Percentiles rank a stretch among this genome's conserved stretches.
Evolutionary conservation across 2,329 filamentous ascomycete genomes (phyloP).

Genomic region (Venturia nashicola): DNA sequence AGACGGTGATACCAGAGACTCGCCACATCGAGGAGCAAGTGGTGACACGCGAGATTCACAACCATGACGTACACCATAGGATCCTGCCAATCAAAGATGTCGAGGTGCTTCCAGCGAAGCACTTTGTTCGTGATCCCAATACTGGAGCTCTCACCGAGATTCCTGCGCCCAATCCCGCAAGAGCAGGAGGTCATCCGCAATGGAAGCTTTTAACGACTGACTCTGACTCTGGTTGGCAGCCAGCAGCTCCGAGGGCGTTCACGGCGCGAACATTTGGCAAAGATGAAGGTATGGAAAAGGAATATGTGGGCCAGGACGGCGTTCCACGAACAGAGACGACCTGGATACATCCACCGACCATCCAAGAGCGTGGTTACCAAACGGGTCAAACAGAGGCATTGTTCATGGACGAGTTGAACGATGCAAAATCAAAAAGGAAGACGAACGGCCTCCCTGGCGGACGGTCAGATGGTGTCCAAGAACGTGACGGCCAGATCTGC

Average conservation of each 20-base stretch:
- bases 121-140: conserved; percentile 31
- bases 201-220: conserved; percentile 21
- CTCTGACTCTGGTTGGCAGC: conserved; percentile 11
- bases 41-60: conserved; percentile 42
- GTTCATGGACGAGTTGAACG: not conserved
- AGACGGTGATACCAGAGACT: conserved; percentile 30
- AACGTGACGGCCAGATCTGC: not conserved
- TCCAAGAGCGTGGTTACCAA: conserved; percentile 22
- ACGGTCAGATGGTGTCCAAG: not conserved
- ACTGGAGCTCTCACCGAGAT: conserved; percentile 31
- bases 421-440: not conserved
- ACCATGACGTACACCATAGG: conserved; percentile 39
- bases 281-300: conserved; percentile 27
- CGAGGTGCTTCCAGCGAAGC: conserved; percentile 39
- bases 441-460: not conserved
- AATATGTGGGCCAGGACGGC: conserved; percentile 28
- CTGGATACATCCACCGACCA: conserved; percentile 32
- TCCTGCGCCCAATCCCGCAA: conserved; percentile 25
- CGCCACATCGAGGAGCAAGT: conserved; percentile 35
- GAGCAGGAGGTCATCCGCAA: conserved; percentile 12
- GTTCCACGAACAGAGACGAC: conserved; percentile 30
- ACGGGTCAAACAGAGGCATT: conserved; percentile 20
- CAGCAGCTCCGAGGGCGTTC: conserved; percentile 17
- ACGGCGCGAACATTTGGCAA: conserved; percentile 24
- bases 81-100: conserved; percentile 41